phyloP scores from a whole-genome alignment of 352 stramenopile genomes.

The Globisporangium cystogenes region DNA sequence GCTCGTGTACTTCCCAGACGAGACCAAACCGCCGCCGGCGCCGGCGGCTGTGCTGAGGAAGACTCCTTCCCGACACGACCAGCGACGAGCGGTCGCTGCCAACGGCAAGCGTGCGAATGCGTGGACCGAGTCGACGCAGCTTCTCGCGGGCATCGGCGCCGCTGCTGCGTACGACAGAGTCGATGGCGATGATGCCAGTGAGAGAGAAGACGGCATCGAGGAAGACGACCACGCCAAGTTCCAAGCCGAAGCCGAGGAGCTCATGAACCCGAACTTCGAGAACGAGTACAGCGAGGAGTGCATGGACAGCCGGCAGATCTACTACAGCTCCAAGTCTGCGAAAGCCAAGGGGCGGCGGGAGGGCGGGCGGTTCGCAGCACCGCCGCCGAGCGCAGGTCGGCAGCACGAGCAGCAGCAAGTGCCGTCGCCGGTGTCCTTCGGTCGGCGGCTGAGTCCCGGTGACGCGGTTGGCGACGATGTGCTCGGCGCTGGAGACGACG shows the following conservation, averaged over 20 bases:
- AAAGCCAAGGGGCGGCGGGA: conserved; percentile 16
- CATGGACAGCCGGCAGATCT: conserved; percentile 68
- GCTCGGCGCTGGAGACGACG: neutral
- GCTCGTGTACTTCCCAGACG: conserved; percentile 20
- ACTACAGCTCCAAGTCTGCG: conserved; percentile 39
- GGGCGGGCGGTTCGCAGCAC: conserved; percentile 2
- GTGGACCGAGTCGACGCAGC: neutral
- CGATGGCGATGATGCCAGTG: conserved; percentile 8
- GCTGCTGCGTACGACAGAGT: neutral
- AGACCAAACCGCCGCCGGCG: neutral
- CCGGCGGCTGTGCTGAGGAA: neutral
- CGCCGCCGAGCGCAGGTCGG: neutral
- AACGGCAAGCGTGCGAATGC: neutral
- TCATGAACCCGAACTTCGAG: conserved; percentile 81
- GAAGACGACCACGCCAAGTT: conserved; percentile 34
- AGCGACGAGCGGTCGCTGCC: neutral
- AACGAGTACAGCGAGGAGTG: conserved; percentile 78
- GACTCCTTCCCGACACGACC: neutral
- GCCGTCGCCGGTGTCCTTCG: neutral
- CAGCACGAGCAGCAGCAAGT: neutral
- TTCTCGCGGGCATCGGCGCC: neutral
- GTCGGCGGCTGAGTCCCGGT: neutral
- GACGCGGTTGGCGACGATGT: neutral
- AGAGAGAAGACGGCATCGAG: neutral
- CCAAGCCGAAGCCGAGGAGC: conserved; percentile 47